Evolutionary conservation across 768 basidiomycete species (phyloP).

Genomic region (Sutorius australiensis): DNA sequence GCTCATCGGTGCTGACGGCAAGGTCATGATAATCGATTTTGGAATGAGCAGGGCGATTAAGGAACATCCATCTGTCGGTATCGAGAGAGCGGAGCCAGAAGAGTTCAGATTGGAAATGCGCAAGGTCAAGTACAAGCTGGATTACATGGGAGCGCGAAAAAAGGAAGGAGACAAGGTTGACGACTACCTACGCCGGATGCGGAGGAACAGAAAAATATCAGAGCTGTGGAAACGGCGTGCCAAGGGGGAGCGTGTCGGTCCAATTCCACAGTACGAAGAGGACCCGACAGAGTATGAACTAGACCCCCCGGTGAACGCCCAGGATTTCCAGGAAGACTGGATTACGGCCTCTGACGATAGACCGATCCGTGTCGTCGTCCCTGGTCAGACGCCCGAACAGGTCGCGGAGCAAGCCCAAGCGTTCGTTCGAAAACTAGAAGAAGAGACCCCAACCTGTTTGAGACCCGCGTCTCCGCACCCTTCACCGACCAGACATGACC

Average conservation of each 20-base stretch:
- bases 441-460: constrained; percentile 3
- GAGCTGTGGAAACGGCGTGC: constrained; percentile 27
- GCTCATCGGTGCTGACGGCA: constrained; percentile 51
- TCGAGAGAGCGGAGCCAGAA: constrained; percentile 35
- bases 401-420: constrained; percentile 20
- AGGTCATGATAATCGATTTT: constrained; percentile 55
- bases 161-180: constrained; percentile 35
- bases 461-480: not conserved
- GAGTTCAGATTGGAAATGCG: constrained; percentile 52
- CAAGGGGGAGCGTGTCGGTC: constrained; percentile 27
- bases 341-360: constrained; percentile 30
- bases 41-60: constrained; percentile 35
- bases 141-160: constrained; percentile 37
- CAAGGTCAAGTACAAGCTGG: constrained; percentile 52
- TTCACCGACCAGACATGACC: not conserved
- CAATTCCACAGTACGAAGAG: constrained; percentile 28
- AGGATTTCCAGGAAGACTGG: constrained; percentile 36
- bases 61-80: constrained; percentile 31
- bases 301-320: constrained; percentile 31
- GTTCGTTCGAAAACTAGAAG: constrained; percentile 20
- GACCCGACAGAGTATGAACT: constrained; percentile 32
- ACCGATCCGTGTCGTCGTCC: constrained; percentile 36
- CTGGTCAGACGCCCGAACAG: constrained; percentile 30
- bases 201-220: constrained; percentile 27
- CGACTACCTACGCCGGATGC: constrained; percentile 27